Percentiles rank a stretch among this genome's conserved stretches.
Evolutionary conservation across 2,329 filamentous ascomycete genomes (phyloP).

Genomic region (Cordyceps fumosorosea): DNA sequence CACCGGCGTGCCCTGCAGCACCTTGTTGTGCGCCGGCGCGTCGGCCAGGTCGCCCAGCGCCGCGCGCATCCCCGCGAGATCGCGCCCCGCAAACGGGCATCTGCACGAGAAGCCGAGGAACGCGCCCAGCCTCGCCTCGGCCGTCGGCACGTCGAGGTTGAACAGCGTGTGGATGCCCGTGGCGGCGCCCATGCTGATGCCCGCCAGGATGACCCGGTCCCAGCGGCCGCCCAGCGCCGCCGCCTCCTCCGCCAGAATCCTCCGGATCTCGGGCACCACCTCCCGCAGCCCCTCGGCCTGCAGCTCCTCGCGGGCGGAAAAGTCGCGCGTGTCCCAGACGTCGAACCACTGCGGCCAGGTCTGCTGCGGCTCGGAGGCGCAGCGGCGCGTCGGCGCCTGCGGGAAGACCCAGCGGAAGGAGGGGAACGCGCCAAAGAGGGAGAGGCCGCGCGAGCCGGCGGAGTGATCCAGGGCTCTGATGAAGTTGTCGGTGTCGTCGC

Average conservation of each 20-base stretch:
- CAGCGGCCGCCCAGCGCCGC: slow-evolving; percentile 28
- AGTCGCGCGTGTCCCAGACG: slow-evolving; percentile 36
- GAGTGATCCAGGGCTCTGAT: slow-evolving; percentile 24
- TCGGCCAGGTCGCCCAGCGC: slow-evolving; percentile 20
- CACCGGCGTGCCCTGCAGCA: slow-evolving; percentile 36
- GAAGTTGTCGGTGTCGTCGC: slow-evolving; percentile 32
- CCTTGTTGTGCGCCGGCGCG: slow-evolving; percentile 20
- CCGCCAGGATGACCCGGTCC: slow-evolving; percentile 35
- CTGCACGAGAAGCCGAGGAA: slow-evolving; percentile 34
- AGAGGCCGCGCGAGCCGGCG: slow-evolving; percentile 24
- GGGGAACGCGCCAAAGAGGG: slow-evolving; percentile 35
- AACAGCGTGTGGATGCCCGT: slow-evolving; percentile 33
- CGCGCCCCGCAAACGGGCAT: slow-evolving; percentile 28
- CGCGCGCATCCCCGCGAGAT: slow-evolving; percentile 26
- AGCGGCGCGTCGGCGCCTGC: slow-evolving; percentile 28
- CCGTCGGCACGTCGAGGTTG: slow-evolving; percentile 23
- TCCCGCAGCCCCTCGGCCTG: slow-evolving; percentile 35
- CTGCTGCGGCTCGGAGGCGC: slow-evolving; percentile 19
- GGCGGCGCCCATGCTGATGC: slow-evolving; percentile 41
- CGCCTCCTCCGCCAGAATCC: slow-evolving; percentile 30
- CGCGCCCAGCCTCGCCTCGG: slow-evolving; percentile 19
- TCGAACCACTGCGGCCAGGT: slow-evolving; percentile 44
- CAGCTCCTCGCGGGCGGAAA: slow-evolving; percentile 34
- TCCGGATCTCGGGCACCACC: slow-evolving; percentile 27
- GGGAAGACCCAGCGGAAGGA: slow-evolving; percentile 45